Conservation (phyloP, 176 grass and related monocot species). For the Carex littledalei region DNA sequence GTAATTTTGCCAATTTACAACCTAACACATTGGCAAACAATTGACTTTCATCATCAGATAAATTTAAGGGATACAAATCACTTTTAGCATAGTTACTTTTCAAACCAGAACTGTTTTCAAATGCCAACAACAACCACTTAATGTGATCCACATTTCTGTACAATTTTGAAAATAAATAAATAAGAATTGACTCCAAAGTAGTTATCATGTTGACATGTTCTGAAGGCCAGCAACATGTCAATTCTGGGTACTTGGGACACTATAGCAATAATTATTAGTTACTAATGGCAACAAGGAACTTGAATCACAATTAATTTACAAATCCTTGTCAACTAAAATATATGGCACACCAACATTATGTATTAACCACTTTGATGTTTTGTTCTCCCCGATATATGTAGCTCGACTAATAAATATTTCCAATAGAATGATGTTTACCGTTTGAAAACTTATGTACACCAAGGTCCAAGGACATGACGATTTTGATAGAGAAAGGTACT, state of each 20-base stretch:
- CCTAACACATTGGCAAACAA: neutral
- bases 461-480: neutral
- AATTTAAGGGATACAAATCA: neutral
- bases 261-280: neutral
- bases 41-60: neutral
- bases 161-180: neutral
- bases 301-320: neutral
- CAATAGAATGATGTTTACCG: neutral
- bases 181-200: neutral
- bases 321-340: neutral
- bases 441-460: neutral
- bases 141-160: neutral
- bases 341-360: neutral
- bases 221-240: neutral
- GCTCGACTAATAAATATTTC: neutral
- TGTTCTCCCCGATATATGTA: neutral
- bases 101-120: neutral
- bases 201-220: neutral
- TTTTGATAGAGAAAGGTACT: neutral
- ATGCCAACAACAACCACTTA: neutral
- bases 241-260: neutral
- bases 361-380: conserved; percentile 6
- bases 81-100: neutral
- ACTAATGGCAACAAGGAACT: neutral
- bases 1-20: neutral